Percentiles rank a stretch among this genome's conserved stretches.
Evolutionary conservation across 345 rosid species (phyloP).

Genomic region (Physaria fendleri): DNA sequence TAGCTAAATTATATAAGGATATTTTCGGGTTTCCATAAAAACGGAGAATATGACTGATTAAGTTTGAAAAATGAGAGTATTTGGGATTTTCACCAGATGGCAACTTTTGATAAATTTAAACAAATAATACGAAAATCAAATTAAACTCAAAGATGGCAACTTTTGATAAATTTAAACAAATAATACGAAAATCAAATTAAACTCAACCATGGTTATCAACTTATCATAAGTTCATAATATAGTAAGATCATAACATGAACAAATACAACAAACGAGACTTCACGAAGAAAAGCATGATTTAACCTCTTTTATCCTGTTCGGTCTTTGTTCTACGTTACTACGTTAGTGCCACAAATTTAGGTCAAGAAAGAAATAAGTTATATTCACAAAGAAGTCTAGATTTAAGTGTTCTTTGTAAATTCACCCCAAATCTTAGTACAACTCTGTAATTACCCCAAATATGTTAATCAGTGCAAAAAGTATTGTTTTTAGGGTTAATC

Average conservation of each 20-base stretch:
- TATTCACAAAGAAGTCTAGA: neutral
- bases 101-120: neutral
- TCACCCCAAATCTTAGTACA: constrained; percentile 15
- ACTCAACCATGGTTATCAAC: neutral
- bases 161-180: neutral
- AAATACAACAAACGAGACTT: neutral
- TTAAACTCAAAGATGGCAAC: neutral
- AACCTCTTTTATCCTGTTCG: neutral
- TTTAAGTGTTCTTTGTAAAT: no score
- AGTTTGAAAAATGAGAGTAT: no score
- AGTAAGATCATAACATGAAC: neutral
- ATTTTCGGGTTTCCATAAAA: no score
- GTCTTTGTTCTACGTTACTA: neutral
- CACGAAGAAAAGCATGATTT: neutral
- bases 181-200: neutral
- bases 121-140: neutral
- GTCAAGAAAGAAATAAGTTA: neutral
- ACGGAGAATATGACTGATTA: no score
- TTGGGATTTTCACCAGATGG: no score
- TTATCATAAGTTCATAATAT: no score
- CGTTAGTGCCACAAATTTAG: constrained; percentile 7
- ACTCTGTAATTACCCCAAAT: neutral
- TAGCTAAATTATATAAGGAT: no score
- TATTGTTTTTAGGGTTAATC: constrained; percentile 13
- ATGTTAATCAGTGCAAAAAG: constrained; percentile 5